Conservation (phyloP, 73 alveolate genomes). For the Paramecium sonneborni region DNA sequence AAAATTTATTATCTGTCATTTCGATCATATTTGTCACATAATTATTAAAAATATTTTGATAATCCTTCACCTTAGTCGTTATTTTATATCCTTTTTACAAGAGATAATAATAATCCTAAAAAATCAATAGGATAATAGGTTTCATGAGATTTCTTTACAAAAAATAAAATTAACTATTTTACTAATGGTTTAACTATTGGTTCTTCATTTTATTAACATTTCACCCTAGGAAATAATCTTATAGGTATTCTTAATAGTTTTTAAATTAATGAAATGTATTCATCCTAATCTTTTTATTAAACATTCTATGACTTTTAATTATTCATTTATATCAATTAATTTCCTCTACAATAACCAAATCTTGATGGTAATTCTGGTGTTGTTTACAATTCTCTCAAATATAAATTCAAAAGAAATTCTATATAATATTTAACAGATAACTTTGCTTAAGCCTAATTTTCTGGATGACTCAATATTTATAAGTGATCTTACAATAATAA, state of each 20-base stretch:
- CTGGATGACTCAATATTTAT: background rate
- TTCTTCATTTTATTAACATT: slow-evolving; percentile 3
- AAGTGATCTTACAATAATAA: slow-evolving; percentile 8
- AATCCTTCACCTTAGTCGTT: slow-evolving; percentile 11
- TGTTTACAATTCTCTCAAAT: slow-evolving; percentile 7
- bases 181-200: slow-evolving; percentile 12
- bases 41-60: slow-evolving; percentile 7
- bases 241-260: slow-evolving; percentile 36
- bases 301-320: background rate
- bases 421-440: background rate
- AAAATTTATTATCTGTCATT: background rate
- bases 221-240: slow-evolving; percentile 41
- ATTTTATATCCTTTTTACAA: slow-evolving; percentile 15
- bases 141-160: slow-evolving; percentile 45
- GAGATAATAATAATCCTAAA: slow-evolving; percentile 29
- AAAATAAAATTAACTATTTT: background rate
- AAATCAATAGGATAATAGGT: slow-evolving; percentile 39
- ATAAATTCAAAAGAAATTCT: slow-evolving; percentile 13
- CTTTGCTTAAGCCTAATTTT: background rate
- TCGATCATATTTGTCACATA: slow-evolving; percentile 43
- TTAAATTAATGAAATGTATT: slow-evolving; percentile 24
- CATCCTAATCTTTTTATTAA: slow-evolving; percentile 38
- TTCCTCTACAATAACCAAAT: slow-evolving; percentile 21
- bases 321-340: background rate
- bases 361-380: slow-evolving; percentile 42